Evolutionary conservation across 495 filamentous ascomycete species (phyloP), one percentile per base, ranked within the genome.

Genomic region (Symbiotaphrina buchneri): DNA sequence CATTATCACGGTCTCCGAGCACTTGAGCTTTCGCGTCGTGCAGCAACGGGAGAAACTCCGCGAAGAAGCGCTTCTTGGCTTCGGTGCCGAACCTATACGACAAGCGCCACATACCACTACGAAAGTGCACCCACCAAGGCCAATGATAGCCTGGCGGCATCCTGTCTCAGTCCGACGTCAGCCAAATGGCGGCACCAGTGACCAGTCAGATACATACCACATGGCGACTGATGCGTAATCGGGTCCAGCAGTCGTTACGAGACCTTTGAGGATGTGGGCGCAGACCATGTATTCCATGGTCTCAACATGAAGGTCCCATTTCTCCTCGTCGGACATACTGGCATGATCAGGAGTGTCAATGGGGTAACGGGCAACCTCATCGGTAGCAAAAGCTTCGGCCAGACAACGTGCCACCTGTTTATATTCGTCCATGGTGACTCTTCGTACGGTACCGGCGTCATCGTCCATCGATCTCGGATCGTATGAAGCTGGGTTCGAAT

Each of bases 211-310:
- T 28, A 62, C 69, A 48, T 59, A 82, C 77, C 77, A 85, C 22
- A 85, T 57, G 35, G 74, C 74, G 32, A 83, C 71, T 34, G 61
- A 65, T 43, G 74, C 78, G 46, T 71, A 79, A 39, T 81, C 61
- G 27, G 68, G 63, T 2, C 78, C 78, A 42, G 74, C 65, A 14
- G 68, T 68, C 15, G 72, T 70, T 24, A 70, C 78, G 26, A 81
- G 39, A 14, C 77, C 78, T 31, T 65, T 71, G 34, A 74, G 56
- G 45, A 61, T 64, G 44, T 80, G 75, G 31, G 74, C 68, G 20
- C 74, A 66, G 21, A 71, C 68, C 37, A 77, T 57, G 51, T 78
- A 78, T 30, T 70, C 65, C 45, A 81, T 59, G 37, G 81, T 76
- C 39, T 68, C 58, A 28, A 72, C 53, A 44, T 85, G 78, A 21